Base-by-base conservation (phyloP, 208 protist species). In the Acanthamoeba triangularis region DNA sequence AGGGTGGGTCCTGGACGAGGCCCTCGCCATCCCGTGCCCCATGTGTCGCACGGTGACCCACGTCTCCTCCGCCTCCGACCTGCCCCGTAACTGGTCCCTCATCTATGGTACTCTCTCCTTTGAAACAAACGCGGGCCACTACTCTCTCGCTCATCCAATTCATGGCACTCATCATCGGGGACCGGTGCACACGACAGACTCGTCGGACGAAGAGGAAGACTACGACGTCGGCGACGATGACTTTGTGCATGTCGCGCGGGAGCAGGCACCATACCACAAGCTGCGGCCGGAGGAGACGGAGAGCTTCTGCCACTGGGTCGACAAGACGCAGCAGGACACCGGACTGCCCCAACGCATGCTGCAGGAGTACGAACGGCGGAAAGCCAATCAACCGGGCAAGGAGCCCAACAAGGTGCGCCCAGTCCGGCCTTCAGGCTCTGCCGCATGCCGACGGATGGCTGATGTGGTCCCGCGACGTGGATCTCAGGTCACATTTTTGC, bases 81-180 rank as follows among this genome's bases (percentile, higher is more conserved):
- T 94, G 59, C 56, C 90, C 23, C 25, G 65, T 0, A 94, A 94
- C 28, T 94, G 90, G 90, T 94, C 90, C 90, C 65, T 94, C 63
- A 91, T 91, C 49, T 91, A 61, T 20, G 84, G 84, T 91, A 41
- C 74, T n/a, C n/a, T n/a, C n/a, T n/a, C n/a, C n/a, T n/a, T n/a
- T n/a, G n/a, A n/a, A n/a, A n/a, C n/a, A n/a, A n/a, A n/a, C n/a
- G n/a, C n/a, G n/a, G n/a, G n/a, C n/a, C n/a, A n/a, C n/a, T n/a
- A n/a, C n/a, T n/a, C n/a, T n/a, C n/a, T n/a, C n/a, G n/a, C n/a
- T n/a, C n/a, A n/a, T n/a, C n/a, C n/a, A n/a, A n/a, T n/a, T n/a
- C n/a, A n/a, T n/a, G n/a, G n/a, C n/a, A n/a, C n/a, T n/a, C n/a
- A n/a, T n/a, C n/a, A n/a, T n/a, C n/a, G n/a, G n/a, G n/a, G n/a